phyloP scores from a whole-genome alignment of 164 flowering plant genomes.

The Tetrastigma voinierianum region DNA sequence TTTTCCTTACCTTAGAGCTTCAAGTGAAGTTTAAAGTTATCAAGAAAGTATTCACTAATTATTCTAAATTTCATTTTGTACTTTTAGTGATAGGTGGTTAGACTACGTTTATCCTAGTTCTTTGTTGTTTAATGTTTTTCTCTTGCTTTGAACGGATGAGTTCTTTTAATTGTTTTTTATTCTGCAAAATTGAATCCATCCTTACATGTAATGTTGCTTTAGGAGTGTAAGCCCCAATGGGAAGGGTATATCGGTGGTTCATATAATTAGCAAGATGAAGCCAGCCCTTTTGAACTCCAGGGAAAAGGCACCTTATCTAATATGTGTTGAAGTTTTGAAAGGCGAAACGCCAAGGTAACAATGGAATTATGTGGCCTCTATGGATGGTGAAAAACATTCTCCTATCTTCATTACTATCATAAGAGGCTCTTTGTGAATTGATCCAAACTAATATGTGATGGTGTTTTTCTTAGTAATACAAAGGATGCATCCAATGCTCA shows the following conservation, averaged over 20 bases:
- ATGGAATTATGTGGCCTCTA: not conserved
- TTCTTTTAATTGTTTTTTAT: not conserved
- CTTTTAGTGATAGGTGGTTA: not conserved
- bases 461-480: conserved; percentile 36
- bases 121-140: not conserved
- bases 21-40: not conserved
- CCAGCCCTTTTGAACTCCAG: conserved; percentile 95
- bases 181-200: not conserved
- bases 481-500: conserved; percentile 63
- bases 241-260: conserved; percentile 88
- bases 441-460: not conserved
- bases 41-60: not conserved
- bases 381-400: not conserved
- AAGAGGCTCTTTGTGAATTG: not conserved
- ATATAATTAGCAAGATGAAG: conserved; percentile 98
- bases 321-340: conserved; percentile 92
- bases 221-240: conserved; percentile 98
- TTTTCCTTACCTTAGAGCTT: not conserved
- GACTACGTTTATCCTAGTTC: not conserved
- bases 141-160: not conserved
- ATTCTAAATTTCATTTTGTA: not conserved
- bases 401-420: no score
- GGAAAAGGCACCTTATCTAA: conserved; percentile 96
- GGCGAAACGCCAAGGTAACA: conserved; percentile 77
- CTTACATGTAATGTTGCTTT: conserved; percentile 10